Conservation (phyloP, 306 rosid species). For the Lathyrus tuberosus region DNA sequence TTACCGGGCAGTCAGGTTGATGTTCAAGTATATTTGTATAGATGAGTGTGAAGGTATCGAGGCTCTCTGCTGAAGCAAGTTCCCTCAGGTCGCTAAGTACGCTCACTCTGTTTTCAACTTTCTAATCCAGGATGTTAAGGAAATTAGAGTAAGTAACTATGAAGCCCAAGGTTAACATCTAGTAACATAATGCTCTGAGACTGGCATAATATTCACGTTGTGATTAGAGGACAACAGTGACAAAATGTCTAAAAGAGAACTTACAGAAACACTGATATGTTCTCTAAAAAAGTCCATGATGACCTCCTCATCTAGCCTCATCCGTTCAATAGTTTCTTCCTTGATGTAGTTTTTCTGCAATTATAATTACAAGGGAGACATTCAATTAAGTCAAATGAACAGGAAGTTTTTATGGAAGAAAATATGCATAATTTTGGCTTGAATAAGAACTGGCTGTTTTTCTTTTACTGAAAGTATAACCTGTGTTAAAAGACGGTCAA, state of each 20-base stretch:
- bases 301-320: conserved; percentile 97
- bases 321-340: conserved; percentile 94
- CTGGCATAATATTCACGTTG: conserved; percentile 15
- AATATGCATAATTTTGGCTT: conserved; percentile 20
- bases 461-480: conserved; percentile 41
- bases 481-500: conserved; percentile 91
- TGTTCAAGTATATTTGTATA: conserved; percentile 95
- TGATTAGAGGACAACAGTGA: conserved; percentile 12
- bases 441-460: conserved; percentile 12
- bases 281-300: conserved; percentile 96
- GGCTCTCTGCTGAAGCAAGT: conserved; percentile 97
- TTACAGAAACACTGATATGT: conserved; percentile 83
- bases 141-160: conserved; percentile 33
- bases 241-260: conserved; percentile 41
- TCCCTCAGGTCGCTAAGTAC: conserved; percentile 83
- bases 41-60: conserved; percentile 84
- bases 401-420: conserved; percentile 32
- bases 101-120: conserved; percentile 86
- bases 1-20: conserved; percentile 99
- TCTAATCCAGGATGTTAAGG: conserved; percentile 53
- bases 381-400: conserved; percentile 32
- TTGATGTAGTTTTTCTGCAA: conserved; percentile 82
- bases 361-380: conserved; percentile 34
- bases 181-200: conserved; percentile 14
- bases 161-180: conserved; percentile 19